Evolutionary conservation across 1,139 yeast genomes (phyloP).

Genomic region (Lodderomyces metapsilosis): DNA sequence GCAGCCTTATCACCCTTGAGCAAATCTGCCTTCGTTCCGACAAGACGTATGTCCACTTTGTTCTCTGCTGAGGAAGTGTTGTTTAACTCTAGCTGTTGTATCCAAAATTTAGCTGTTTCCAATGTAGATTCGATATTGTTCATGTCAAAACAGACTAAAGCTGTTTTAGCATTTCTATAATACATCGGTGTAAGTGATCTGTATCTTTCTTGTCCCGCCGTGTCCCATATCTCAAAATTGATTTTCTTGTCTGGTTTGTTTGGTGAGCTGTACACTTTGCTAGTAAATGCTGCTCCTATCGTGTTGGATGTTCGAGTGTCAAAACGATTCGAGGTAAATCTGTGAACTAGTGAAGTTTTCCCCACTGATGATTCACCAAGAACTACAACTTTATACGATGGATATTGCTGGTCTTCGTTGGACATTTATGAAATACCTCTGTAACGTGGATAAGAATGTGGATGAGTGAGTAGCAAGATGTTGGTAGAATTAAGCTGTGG

Average conservation of each 20-base stretch:
- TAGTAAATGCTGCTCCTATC: constrained; percentile 51
- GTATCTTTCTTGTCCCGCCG: constrained; percentile 54
- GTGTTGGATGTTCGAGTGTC: constrained; percentile 42
- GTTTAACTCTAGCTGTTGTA: constrained; percentile 37
- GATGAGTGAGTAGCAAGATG: neutral
- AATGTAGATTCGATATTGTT: constrained; percentile 33
- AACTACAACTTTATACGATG: constrained; percentile 40
- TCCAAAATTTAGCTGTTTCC: constrained; percentile 44
- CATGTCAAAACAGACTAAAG: constrained; percentile 39
- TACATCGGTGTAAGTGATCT: constrained; percentile 51
- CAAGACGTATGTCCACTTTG: constrained; percentile 24
- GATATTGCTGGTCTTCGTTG: constrained; percentile 8
- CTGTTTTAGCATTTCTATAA: constrained; percentile 46
- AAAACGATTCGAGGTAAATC: constrained; percentile 39
- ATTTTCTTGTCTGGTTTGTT: constrained; percentile 19
- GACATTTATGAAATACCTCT: too few species aligned
- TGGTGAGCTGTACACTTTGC: constrained; percentile 29
- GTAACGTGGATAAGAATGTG: too few species aligned
- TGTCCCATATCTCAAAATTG: constrained; percentile 50
- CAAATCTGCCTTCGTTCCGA: constrained; percentile 38
- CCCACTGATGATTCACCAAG: constrained; percentile 51
- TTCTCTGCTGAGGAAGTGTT: constrained; percentile 20
- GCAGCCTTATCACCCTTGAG: constrained; percentile 4
- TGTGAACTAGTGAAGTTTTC: constrained; percentile 43
- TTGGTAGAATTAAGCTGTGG: too few species aligned